Evolutionary conservation across 371 early-diverging fungal species (phyloP).

Genomic region (Basidiobolus meristosporus): DNA sequence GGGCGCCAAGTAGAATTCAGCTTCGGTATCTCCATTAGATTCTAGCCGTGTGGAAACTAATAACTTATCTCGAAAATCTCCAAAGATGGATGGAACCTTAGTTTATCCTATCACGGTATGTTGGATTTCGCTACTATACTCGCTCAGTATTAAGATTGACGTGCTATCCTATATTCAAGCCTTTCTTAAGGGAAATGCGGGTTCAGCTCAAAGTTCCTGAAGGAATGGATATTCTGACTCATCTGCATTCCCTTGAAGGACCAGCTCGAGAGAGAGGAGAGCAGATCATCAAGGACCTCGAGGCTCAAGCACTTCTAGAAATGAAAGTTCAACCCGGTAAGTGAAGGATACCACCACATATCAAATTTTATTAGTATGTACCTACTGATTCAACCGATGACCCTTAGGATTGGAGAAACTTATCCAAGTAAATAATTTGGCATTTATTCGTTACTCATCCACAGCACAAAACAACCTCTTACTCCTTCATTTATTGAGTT

Average conservation of each 20-base stretch:
- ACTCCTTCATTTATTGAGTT: slow-evolving; percentile 6
- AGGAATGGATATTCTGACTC: slow-evolving; percentile 8
- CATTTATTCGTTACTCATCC: background rate
- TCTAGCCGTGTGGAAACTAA: too few relatives aligned
- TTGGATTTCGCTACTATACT: background rate
- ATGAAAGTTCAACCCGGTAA: slow-evolving; percentile 14
- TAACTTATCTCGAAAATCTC: background rate
- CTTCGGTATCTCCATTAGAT: too few relatives aligned
- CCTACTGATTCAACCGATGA: background rate
- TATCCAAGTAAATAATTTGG: background rate
- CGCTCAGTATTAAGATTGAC: background rate
- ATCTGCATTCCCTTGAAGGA: slow-evolving; percentile 9
- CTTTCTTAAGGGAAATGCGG: slow-evolving; percentile 6
- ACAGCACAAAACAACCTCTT: background rate
- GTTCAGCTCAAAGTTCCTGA: slow-evolving; percentile 8
- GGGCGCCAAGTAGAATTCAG: background rate
- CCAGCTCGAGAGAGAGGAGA: slow-evolving; percentile 7
- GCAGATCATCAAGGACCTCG: slow-evolving; percentile 10
- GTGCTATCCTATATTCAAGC: background rate
- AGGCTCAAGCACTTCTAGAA: slow-evolving; percentile 10
- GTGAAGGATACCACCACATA: slow-evolving; percentile 1
- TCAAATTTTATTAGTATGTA: background rate
- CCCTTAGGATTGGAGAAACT: slow-evolving; percentile 3
- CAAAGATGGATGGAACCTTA: slow-evolving; percentile 4
- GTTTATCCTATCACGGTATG: slow-evolving; percentile 2